Evolutionary conservation across 1,139 yeast genomes (phyloP).

Genomic region (Kurtzmaniella quercitrusa): DNA sequence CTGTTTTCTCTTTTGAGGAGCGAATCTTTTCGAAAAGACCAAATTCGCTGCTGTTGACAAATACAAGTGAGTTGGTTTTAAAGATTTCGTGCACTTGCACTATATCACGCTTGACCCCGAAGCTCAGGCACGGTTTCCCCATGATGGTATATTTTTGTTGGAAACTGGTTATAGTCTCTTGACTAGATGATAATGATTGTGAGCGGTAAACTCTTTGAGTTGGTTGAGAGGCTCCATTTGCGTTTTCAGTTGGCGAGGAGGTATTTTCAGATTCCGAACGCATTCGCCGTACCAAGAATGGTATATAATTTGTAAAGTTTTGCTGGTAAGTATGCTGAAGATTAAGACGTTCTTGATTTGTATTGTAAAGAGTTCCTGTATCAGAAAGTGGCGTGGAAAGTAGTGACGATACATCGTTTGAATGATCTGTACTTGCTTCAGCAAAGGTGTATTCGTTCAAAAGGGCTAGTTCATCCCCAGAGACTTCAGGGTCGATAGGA

Average conservation of each 20-base stretch:
- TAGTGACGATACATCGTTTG: slow-evolving; percentile 1
- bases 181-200: slow-evolving; percentile 2
- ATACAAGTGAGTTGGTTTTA: slow-evolving; percentile 23
- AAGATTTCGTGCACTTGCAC: slow-evolving; percentile 33
- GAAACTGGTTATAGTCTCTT: slow-evolving; percentile 7
- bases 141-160: slow-evolving; percentile 12
- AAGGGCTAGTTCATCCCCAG: neutral
- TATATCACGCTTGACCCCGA: slow-evolving; percentile 25
- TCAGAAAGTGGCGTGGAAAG: slow-evolving; percentile 14
- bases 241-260: neutral
- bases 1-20: slow-evolving; percentile 21
- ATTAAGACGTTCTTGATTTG: slow-evolving; percentile 20
- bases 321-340: slow-evolving; percentile 34
- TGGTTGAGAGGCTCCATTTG: slow-evolving; percentile 22
- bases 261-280: slow-evolving; percentile 12
- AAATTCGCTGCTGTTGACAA: slow-evolving; percentile 29
- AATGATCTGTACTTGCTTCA: neutral
- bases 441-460: neutral
- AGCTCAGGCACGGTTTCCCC: slow-evolving; percentile 16
- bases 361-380: slow-evolving; percentile 18
- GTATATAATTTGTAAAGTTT: slow-evolving; percentile 36
- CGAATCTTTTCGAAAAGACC: slow-evolving; percentile 28
- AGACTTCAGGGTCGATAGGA: neutral
- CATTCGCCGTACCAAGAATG: slow-evolving; percentile 30
- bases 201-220: slow-evolving; percentile 10